Base-by-base conservation (phyloP, 2,329 filamentous ascomycete genomes). In the Zasmidium citrigriseum region DNA sequence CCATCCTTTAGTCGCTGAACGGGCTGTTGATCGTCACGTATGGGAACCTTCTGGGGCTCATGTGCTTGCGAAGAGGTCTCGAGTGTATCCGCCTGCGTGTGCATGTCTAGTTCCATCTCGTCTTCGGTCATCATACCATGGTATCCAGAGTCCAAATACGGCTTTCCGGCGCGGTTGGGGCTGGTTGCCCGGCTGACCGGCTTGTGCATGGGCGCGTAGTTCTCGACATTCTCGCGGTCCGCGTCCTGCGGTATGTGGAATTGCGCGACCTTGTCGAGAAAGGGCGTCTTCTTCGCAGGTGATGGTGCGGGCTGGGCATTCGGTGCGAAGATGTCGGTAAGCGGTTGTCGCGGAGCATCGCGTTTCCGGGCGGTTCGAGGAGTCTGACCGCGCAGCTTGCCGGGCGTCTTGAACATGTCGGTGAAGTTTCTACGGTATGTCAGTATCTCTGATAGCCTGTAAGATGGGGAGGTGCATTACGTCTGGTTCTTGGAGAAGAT, bases 371-470 rank as follows among this genome's bases (percentile, higher is more conserved):
- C 79, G 18, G 89, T 91, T 61, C 88, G 83, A 45, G 90, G 90
- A 24, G 90, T 93, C 78, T 91, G 93, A 55, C 88, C 90, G 64
- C 90, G 87, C 72, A 95, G 77, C 72, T 91, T 93, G 57, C 90
- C 90, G 2, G 91, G 91, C 38, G 91, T 95, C 73, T 98, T 99
- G 80, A 98, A 97, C n/a, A 96, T 87, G 69, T 98, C 93, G 63
- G 91, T 85, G 60, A 98, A 88, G 73, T 93, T 93, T 62, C 95
- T 98, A 68, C 23, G 23, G 27, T 10, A n/a, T 14, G 61, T 77
- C 56, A 77, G 71, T 55, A 50, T 41, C 9, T 44, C n/a, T n/a
- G n/a, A n/a, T n/a, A n/a, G 63, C 53, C 57, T 38, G 52, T 24
- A 24, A n/a, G 2, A 22, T 34, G 14, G n/a, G 9, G 10, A 3